A percentile compares a stretch with the other conserved stretches of the same genome.
phyloP scores from a whole-genome alignment of 192 early-diverging fungal species.

The Glomus cerebriforme region DNA sequence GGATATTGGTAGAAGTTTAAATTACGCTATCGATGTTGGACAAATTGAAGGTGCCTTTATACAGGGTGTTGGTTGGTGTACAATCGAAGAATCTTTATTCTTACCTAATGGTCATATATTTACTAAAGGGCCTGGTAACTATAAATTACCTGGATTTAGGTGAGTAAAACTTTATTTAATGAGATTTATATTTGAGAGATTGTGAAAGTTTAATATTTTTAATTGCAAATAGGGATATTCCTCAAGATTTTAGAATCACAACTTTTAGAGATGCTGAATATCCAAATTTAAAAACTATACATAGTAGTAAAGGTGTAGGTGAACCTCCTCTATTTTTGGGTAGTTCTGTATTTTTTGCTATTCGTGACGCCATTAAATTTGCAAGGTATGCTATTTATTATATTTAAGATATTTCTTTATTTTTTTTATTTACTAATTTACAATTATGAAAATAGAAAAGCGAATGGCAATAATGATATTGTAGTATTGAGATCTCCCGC shows the following conservation, averaged over 20 bases:
- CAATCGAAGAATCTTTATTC: slow-evolving; percentile 80
- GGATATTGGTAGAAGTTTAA: slow-evolving; percentile 84
- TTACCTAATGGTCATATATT: slow-evolving; percentile 75
- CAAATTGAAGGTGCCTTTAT: slow-evolving; percentile 90
- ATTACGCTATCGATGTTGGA: slow-evolving; percentile 86
- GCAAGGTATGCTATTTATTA: slow-evolving; percentile 46
- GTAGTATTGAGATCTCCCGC: slow-evolving; percentile 74
- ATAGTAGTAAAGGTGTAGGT: slow-evolving; percentile 82
- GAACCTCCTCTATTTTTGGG: slow-evolving; percentile 89
- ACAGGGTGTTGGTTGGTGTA: slow-evolving; percentile 84
- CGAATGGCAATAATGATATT: slow-evolving; percentile 46
- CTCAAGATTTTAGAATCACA: slow-evolving; percentile 75
- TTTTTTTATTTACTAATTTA: neutral
- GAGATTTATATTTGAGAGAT: neutral
- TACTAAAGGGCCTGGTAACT: slow-evolving; percentile 82
- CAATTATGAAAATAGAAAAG: slow-evolving; percentile 34
- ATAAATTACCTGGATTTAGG: slow-evolving; percentile 86
- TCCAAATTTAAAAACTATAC: slow-evolving; percentile 68
- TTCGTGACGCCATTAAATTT: slow-evolving; percentile 74
- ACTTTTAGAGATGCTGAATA: slow-evolving; percentile 60
- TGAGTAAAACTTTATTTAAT: slow-evolving; percentile 1
- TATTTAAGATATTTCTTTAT: neutral
- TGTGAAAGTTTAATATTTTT: neutral
- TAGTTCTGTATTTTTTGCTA: slow-evolving; percentile 73
- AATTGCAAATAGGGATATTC: slow-evolving; percentile 60